Base-by-base conservation (phyloP, 2,329 filamentous ascomycete species). In the Sporothrix pallida region DNA sequence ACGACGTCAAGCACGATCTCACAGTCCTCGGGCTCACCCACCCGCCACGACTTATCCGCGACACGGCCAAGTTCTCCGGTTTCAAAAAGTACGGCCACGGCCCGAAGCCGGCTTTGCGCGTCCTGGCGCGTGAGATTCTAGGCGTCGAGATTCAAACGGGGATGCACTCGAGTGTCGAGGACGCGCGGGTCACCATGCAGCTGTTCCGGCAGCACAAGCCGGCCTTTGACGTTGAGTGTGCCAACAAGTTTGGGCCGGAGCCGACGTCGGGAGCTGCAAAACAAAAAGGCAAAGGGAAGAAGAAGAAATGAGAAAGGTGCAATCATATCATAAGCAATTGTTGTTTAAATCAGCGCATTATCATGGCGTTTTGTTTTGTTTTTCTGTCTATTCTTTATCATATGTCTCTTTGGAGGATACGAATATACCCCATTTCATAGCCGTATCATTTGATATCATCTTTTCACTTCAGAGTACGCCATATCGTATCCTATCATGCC, bases 171-270 rank as follows among this genome's bases (percentile, higher is more conserved):
- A 92, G 90, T 80, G 83, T 92, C 76, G 85, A 92, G 83, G 96
- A 99, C 84, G 96, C 96, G 1, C 86, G 94, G 77, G 94, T 93
- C 5, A 91, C 94, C 0, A 98, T 99, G 94, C 84, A 95, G 73
- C 83, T 99, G 58, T 98, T 97, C 79, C 87, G 93, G 75, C 89
- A 90, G 77, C 89, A 94, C 80, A 98, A 98, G 83, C 86, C 90
- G 20, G 92, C 87, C 0, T 98, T 99, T 80, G 96, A 98, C 80
- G 85, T 90, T 73, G 93, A 97, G 80, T 90, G 94, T 80, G 84
- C 90, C 73, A 91, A 89, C 81, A 89, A 88, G 73, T 96, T 88
- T 81, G 85, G 87, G 3, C 77, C 83, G 76, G 69, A 63, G 54
- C 46, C 48, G 42, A 56, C 31, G 46, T 48, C 60, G 23, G 54